phyloP scores from a whole-genome alignment of 345 rosid genomes.

The Viola odorata region DNA sequence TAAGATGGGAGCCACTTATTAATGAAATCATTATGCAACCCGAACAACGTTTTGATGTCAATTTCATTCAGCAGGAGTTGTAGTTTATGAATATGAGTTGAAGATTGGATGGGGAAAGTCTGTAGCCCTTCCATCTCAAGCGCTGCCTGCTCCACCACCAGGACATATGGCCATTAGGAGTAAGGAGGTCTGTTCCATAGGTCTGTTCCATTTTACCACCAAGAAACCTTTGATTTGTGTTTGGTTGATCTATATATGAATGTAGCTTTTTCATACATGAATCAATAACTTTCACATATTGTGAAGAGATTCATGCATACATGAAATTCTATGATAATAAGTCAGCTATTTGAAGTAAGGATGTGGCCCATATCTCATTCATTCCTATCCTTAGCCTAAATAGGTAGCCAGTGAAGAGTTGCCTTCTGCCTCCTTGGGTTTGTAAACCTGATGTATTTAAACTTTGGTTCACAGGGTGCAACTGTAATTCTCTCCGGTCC shows the following conservation, averaged over 20 bases:
- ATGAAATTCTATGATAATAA: no score
- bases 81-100: slow-evolving; percentile 91
- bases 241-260: no score
- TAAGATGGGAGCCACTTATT: not conserved
- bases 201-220: slow-evolving; percentile 33
- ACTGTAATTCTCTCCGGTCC: slow-evolving; percentile 94
- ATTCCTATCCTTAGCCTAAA: slow-evolving; percentile 1
- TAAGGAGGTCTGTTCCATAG: no score
- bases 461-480: slow-evolving; percentile 60
- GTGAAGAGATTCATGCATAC: not conserved
- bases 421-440: slow-evolving; percentile 7
- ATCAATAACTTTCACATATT: not conserved
- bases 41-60: not conserved
- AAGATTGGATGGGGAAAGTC: no score
- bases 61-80: slow-evolving; percentile 56
- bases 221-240: no score
- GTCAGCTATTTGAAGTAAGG: slow-evolving; percentile 3
- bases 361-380: no score
- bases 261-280: not conserved
- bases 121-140: no score
- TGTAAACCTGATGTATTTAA: slow-evolving; percentile 18
- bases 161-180: slow-evolving; percentile 99
- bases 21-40: not conserved
- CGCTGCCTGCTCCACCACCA: no score
- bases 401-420: slow-evolving; percentile 1